Conservation (phyloP, 306 rosid species). For the Gastrolobium bilobum region DNA sequence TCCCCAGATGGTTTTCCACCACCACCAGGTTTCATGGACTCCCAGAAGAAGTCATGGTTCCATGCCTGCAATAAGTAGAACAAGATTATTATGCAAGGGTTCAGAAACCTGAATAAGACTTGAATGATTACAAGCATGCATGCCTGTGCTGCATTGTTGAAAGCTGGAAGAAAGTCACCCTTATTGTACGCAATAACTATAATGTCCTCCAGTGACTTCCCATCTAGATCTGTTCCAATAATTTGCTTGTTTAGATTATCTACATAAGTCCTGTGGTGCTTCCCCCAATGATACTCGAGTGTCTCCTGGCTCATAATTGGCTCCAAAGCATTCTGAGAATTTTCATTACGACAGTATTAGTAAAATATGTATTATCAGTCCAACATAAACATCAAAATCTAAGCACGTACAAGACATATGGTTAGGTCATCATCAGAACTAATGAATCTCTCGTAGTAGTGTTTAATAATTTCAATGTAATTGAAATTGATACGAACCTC, state of each 20-base stretch:
- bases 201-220: slow-evolving; percentile 66
- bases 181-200: slow-evolving; percentile 69
- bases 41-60: slow-evolving; percentile 99
- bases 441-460: not conserved
- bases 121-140: not conserved
- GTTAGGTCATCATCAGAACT: slow-evolving; percentile 9
- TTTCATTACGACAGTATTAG: slow-evolving; percentile 25
- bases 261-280: slow-evolving; percentile 88
- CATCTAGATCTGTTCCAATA: slow-evolving; percentile 82
- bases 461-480: slow-evolving; percentile 18
- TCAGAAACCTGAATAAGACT: not conserved
- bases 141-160: slow-evolving; percentile 94
- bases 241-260: slow-evolving; percentile 86
- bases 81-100: slow-evolving; percentile 10
- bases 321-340: slow-evolving; percentile 82
- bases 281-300: slow-evolving; percentile 92
- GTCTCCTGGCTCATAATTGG: slow-evolving; percentile 88
- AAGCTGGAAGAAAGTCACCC: slow-evolving; percentile 84
- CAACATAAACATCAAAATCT: slow-evolving; percentile 13
- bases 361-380: slow-evolving; percentile 23
- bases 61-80: slow-evolving; percentile 63
- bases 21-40: slow-evolving; percentile 88
- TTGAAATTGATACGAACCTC: not conserved
- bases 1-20: slow-evolving; percentile 89
- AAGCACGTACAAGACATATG: slow-evolving; percentile 14